Evolutionary conservation across 108 stramenopile species (phyloP).

Genomic region (Asterionellopsis glacialis): DNA sequence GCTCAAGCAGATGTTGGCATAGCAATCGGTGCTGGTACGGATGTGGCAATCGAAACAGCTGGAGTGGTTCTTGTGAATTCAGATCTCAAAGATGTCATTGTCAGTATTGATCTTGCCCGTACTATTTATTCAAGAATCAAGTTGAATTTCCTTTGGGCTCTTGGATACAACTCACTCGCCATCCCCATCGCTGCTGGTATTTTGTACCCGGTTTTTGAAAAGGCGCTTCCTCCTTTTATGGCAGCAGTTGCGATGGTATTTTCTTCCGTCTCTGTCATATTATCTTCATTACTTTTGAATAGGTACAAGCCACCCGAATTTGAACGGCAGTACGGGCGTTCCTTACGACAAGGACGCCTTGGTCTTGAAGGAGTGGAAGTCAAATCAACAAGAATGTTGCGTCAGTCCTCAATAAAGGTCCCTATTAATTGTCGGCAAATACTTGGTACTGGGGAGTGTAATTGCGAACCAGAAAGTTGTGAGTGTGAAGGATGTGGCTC

Average conservation of each 20-base stretch:
- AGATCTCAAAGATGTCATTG: slow-evolving; percentile 63
- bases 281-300: slow-evolving; percentile 36
- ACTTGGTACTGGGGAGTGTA: too few relatives aligned
- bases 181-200: slow-evolving; percentile 87
- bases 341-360: slow-evolving; percentile 25
- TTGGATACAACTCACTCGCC: slow-evolving; percentile 79
- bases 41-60: slow-evolving; percentile 85
- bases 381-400: slow-evolving; percentile 29
- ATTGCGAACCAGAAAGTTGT: too few relatives aligned
- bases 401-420: not conserved
- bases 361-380: slow-evolving; percentile 35
- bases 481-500: too few relatives aligned
- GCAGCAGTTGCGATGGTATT: slow-evolving; percentile 83
- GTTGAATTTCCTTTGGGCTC: slow-evolving; percentile 80
- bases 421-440: too few relatives aligned
- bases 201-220: slow-evolving; percentile 62
- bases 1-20: slow-evolving; percentile 89
- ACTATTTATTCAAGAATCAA: slow-evolving; percentile 73
- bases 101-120: slow-evolving; percentile 67
- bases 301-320: slow-evolving; percentile 38
- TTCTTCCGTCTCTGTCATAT: slow-evolving; percentile 60
- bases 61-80: slow-evolving; percentile 78
- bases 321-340: slow-evolving; percentile 37
- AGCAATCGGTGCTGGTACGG: slow-evolving; percentile 82
- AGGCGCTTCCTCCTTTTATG: slow-evolving; percentile 56